These are phyloP conservation scores for Amauroascus verrucosus DNA, from an alignment of 2,329 filamentous ascomycete genomes.

Conservation along the genomic window DNA sequence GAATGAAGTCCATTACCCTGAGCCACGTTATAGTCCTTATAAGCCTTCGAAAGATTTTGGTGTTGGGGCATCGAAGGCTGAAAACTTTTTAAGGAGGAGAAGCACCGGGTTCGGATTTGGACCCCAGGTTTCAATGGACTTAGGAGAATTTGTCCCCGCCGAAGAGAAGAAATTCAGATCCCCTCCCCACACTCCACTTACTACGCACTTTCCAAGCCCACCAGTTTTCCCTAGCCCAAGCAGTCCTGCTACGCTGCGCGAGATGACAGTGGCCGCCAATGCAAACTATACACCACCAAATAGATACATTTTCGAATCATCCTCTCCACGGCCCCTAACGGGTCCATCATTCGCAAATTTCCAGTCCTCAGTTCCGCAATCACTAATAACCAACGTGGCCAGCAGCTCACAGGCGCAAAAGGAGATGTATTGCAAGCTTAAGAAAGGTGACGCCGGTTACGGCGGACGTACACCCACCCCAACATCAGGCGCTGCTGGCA, in stretches of 20 bases:
- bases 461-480: constrained; percentile 42
- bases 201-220: neutral
- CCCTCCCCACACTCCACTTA: neutral
- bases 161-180: neutral
- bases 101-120: constrained; percentile 42
- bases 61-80: constrained; percentile 39
- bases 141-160: constrained; percentile 2
- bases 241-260: neutral
- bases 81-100: constrained; percentile 50
- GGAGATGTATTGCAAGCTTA: constrained; percentile 56
- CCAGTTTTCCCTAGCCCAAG: neutral
- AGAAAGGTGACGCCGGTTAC: constrained; percentile 54
- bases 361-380: neutral
- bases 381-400: neutral
- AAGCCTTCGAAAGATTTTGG: constrained; percentile 50
- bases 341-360: neutral
- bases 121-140: constrained; percentile 14
- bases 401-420: constrained; percentile 24
- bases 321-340: neutral
- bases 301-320: constrained; percentile 16
- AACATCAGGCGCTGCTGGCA: constrained; percentile 26
- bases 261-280: neutral
- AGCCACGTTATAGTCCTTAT: constrained; percentile 77
- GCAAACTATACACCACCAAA: neutral
- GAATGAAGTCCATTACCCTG: constrained; percentile 81